These are phyloP conservation scores for Rhodofomes roseus DNA, from an alignment of 1,284 basidiomycete species.

Conservation along the genomic window DNA sequence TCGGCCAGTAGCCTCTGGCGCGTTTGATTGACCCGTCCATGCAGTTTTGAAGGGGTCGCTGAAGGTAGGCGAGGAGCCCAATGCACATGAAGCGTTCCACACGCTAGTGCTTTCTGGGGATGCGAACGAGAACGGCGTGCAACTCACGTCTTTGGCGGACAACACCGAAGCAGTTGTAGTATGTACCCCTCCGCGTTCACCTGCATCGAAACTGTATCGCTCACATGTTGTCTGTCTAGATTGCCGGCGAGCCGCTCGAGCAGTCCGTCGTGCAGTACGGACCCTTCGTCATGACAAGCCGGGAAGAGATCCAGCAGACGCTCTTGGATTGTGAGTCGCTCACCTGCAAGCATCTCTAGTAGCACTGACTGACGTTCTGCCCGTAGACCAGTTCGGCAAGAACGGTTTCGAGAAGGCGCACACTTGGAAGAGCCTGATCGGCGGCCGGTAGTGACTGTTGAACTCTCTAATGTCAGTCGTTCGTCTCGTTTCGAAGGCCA, in stretches of 20 bases:
- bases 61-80: constrained; percentile 50
- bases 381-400: constrained; percentile 59
- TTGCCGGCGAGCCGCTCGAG: constrained; percentile 87
- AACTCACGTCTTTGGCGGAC: constrained; percentile 51
- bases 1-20: background rate
- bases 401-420: constrained; percentile 94
- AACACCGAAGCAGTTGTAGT: constrained; percentile 73
- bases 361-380: background rate
- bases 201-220: constrained; percentile 1
- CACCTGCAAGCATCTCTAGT: background rate
- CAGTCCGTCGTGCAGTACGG: constrained; percentile 88
- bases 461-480: background rate
- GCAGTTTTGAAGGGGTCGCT: constrained; percentile 69
- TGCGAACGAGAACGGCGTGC: constrained; percentile 56
- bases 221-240: constrained; percentile 32
- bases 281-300: constrained; percentile 82
- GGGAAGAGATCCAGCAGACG: constrained; percentile 80
- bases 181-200: constrained; percentile 18
- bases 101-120: constrained; percentile 74
- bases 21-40: background rate
- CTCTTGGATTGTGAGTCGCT: constrained; percentile 69
- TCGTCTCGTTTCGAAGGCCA: background rate
- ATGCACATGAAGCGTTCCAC: constrained; percentile 58
- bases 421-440: constrained; percentile 86
- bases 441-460: constrained; percentile 15